Evolutionary conservation across 2,329 filamentous ascomycete species (phyloP).

Genomic region (Aspergillus sclerotialis): DNA sequence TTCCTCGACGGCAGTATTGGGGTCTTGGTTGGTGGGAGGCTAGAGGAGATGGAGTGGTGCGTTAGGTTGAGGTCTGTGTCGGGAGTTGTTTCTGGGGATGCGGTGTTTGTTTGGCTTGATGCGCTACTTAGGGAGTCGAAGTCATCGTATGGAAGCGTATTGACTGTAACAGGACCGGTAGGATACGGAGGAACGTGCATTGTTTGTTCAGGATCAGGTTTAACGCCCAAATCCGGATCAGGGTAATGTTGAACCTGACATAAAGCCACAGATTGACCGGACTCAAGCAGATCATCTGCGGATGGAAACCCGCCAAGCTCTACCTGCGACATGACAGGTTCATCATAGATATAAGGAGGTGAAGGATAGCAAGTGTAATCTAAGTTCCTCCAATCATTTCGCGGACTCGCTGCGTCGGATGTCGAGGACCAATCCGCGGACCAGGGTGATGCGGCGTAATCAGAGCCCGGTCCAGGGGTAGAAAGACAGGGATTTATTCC

Average conservation of each 20-base stretch:
- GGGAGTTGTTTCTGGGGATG: neutral
- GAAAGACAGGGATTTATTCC: neutral
- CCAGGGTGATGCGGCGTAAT: slow-evolving; percentile 11
- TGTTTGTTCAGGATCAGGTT: slow-evolving; percentile 6
- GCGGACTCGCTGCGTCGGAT: slow-evolving; percentile 19
- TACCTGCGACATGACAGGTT: slow-evolving; percentile 7
- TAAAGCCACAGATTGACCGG: slow-evolving; percentile 7
- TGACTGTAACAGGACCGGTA: slow-evolving; percentile 1
- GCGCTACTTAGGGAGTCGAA: neutral
- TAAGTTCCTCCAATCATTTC: slow-evolving; percentile 9
- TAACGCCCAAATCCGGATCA: slow-evolving; percentile 11
- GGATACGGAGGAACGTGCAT: slow-evolving; percentile 4
- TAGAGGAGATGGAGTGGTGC: neutral
- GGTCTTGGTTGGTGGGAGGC: slow-evolving; percentile 10
- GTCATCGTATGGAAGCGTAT: neutral
- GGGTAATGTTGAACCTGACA: slow-evolving; percentile 16
- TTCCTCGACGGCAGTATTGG: neutral
- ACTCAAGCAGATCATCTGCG: slow-evolving; percentile 8
- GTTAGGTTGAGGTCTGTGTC: too few species aligned
- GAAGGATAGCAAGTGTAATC: slow-evolving; percentile 10
- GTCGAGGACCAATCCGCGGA: slow-evolving; percentile 14
- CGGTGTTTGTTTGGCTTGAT: neutral
- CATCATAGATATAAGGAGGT: slow-evolving; percentile 12
- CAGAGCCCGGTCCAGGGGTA: slow-evolving; percentile 6
- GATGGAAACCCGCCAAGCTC: slow-evolving; percentile 11